A percentile compares a stretch with the other conserved stretches of the same genome.
Evolutionary conservation across 257 asterid genomes (phyloP).

Genomic region (Mentha longifolia): DNA sequence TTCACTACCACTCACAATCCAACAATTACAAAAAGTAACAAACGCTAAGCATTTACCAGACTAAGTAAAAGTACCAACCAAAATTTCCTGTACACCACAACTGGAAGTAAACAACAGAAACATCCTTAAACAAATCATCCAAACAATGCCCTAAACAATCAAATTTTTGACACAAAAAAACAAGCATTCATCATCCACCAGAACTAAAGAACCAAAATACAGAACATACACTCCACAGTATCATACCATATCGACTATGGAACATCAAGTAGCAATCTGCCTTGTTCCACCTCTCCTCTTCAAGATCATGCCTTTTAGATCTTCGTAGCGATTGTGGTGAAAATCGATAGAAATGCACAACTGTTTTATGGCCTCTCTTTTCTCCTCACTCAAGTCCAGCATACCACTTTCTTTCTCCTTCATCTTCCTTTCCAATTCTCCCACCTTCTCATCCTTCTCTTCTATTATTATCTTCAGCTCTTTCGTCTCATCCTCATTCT

Average conservation of each 20-base stretch:
- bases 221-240: background rate
- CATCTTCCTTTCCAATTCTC: constrained; percentile 49
- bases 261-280: constrained; percentile 46
- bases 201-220: constrained; percentile 12
- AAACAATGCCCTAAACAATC: constrained; percentile 4
- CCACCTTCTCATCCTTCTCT: constrained; percentile 55
- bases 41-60: constrained; percentile 16
- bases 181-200: constrained; percentile 16
- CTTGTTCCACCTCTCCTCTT: constrained; percentile 54
- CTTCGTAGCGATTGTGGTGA: constrained; percentile 59
- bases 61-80: constrained; percentile 31
- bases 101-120: constrained; percentile 17
- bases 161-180: constrained; percentile 7
- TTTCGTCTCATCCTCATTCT: constrained; percentile 48
- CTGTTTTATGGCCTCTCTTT: constrained; percentile 74
- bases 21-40: constrained; percentile 21
- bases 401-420: constrained; percentile 62
- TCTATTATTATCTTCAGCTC: constrained; percentile 45
- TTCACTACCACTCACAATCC: constrained; percentile 19
- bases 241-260: background rate
- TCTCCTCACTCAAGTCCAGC: constrained; percentile 67
- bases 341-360: constrained; percentile 76
- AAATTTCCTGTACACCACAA: constrained; percentile 41
- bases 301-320: constrained; percentile 55
- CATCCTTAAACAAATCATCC: constrained; percentile 9